Base-by-base conservation (phyloP, 1,284 basidiomycete genomes). In the Marasmius sp. region DNA sequence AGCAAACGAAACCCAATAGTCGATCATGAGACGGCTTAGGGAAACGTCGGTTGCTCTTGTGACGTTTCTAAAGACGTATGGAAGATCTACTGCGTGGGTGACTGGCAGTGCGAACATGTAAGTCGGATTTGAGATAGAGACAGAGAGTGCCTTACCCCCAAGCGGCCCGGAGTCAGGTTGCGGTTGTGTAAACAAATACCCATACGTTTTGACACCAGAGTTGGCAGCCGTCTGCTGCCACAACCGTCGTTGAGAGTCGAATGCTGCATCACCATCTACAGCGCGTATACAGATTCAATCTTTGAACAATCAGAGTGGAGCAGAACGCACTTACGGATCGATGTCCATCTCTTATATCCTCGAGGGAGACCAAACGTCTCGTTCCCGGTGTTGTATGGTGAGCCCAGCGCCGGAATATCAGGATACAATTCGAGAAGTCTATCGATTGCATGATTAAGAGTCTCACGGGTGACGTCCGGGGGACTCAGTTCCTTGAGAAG, bases 1-100 rank as follows among this genome's bases (percentile, higher is more conserved):
- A 0, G 77, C 78, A 60, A 84, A 84, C 0, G 82, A 83, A n/a
- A 84, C 70, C 81, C 81, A 84, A 60, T 83, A 83, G 57, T 84
- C 79, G 61, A 81, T 76, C 76, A 83, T 81, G 18, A 73, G 57
- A 10, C 57, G 67, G 60, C 79, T 79, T 4, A 83, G 63, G n/a
- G 57, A 57, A 33, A 64, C 57, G 4, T 70, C 68, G 5, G 74
- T 67, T 2, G 66, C 57, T 1, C 20, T 47, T 3, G 72, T 71
- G 34, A 37, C 52, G 8, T 54, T n/a, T 6, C 52, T 34, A n/a
- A 37, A 54, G 52, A 54, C 34, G 52, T 37, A 54, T 12, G 11
- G 9, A 37, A 54, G 14, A 18, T 54, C 52, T 12, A 16, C 16
- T 8, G 34, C 52, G n/a, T 54, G 52, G 7, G 52, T 6, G 12